Percentiles rank a stretch among this genome's conserved stretches.
These are phyloP conservation scores for Hypoxylon sp. DNA, from an alignment of 2,329 filamentous ascomycete genomes.

Conservation along the genomic window DNA sequence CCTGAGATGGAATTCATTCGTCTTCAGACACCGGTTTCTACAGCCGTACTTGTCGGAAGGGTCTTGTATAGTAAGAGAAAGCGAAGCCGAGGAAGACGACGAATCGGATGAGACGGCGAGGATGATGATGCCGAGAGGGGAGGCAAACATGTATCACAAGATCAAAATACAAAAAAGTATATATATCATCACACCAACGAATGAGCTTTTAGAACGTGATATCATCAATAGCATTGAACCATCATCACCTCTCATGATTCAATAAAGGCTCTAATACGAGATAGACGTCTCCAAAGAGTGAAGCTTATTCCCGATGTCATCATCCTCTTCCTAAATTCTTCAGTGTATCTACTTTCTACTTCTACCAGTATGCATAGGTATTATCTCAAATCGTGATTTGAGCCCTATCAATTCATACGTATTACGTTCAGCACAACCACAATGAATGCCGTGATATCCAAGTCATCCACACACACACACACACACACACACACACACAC, in stretches of 20 bases:
- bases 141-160: conserved; percentile 21
- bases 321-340: not conserved
- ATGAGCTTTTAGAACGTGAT: not conserved
- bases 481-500: not conserved
- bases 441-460: too few species aligned
- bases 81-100: not conserved
- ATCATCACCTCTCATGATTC: conserved; percentile 10
- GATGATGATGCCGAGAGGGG: not conserved
- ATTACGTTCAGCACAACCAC: too few species aligned
- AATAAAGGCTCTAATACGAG: not conserved
- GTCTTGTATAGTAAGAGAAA: conserved; percentile 1
- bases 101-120: conserved; percentile 7
- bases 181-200: not conserved
- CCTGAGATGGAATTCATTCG: not conserved
- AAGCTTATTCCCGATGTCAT: conserved; percentile 7
- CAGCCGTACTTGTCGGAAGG: not conserved
- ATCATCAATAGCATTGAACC: conserved; percentile 16
- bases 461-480: not conserved
- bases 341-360: too few species aligned
- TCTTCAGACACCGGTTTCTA: not conserved
- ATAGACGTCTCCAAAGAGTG: not conserved
- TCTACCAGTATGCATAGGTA: too few species aligned
- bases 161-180: conserved; percentile 7
- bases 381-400: too few species aligned
- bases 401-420: too few species aligned